Base-by-base conservation (phyloP, 108 stramenopile genomes). In the Tribonema minus region DNA sequence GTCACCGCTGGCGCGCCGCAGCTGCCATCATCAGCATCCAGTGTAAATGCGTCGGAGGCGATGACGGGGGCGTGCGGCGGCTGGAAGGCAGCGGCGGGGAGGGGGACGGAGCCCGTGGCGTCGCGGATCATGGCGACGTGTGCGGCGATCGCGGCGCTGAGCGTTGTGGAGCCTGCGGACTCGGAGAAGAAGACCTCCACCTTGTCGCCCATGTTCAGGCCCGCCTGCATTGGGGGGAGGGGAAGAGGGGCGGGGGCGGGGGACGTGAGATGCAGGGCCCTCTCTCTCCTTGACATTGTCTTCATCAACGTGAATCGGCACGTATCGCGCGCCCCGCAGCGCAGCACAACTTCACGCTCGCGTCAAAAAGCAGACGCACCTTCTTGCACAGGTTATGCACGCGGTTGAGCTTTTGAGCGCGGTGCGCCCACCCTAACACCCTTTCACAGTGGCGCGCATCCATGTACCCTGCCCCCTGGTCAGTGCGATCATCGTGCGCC, bases 321-420 rank as follows among this genome's bases (percentile, higher is more conserved):
- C n/a, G n/a, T n/a, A n/a, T n/a, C n/a, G n/a, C n/a, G n/a, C n/a
- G n/a, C n/a, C n/a, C n/a, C n/a, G n/a, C n/a, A n/a, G n/a, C n/a
- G n/a, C n/a, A n/a, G n/a, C n/a, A n/a, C n/a, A n/a, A n/a, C n/a
- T n/a, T n/a, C n/a, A n/a, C n/a, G n/a, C n/a, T n/a, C 20, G 46
- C 61, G 5, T 31, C 27, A 3, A 62, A 5, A 5, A 5, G 30
- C 61, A 62, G 29, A 26, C 30, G 9, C 4, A 26, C 30, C 9
- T 83, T 80, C 87, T 96, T 98, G 35, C 97, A 88, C 33, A 96
- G 82, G 69, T 95, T 93, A 58, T 98, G 95, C 68, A 96, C 92
- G 37, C 88, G 91, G 71, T 91, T 93, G 76, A 94, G 92, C 37
- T 95, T 79, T 68, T 94, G 92, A 63, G 95, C 92, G 3, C 93